These are phyloP conservation scores for Solanum sparsipilum DNA, from an alignment of 257 asterid species.

Conservation along the genomic window DNA sequence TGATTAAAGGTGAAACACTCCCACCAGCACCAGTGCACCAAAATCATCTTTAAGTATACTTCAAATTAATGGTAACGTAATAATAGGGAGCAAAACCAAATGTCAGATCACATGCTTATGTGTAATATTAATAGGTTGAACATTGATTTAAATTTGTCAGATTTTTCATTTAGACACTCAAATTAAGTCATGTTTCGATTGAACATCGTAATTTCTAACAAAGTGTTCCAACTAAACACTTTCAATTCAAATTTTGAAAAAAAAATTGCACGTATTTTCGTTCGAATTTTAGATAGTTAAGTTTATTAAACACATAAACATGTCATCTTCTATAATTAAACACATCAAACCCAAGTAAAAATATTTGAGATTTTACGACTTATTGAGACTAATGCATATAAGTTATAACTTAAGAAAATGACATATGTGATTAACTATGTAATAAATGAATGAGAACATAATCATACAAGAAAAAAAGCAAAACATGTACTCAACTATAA, in stretches of 20 bases:
- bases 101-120: background rate
- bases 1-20: no score
- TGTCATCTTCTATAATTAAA: background rate
- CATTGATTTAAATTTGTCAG: background rate
- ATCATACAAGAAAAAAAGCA: background rate
- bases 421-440: background rate
- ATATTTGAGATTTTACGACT: no score
- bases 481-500: background rate
- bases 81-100: background rate
- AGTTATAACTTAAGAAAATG: no score
- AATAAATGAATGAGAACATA: background rate
- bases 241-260: no score
- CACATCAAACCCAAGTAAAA: no score
- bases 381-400: background rate
- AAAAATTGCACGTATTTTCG: rapidly evolving
- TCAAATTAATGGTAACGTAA: background rate
- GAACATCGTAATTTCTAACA: no score
- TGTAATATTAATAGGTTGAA: background rate
- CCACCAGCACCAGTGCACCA: no score
- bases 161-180: background rate
- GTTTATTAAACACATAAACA: no score
- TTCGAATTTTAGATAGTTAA: background rate
- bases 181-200: background rate
- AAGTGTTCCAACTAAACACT: background rate
- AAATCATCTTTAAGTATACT: no score